Conservation (phyloP, 139 green algal genomes). For the Edaphochlamys debaryana region DNA sequence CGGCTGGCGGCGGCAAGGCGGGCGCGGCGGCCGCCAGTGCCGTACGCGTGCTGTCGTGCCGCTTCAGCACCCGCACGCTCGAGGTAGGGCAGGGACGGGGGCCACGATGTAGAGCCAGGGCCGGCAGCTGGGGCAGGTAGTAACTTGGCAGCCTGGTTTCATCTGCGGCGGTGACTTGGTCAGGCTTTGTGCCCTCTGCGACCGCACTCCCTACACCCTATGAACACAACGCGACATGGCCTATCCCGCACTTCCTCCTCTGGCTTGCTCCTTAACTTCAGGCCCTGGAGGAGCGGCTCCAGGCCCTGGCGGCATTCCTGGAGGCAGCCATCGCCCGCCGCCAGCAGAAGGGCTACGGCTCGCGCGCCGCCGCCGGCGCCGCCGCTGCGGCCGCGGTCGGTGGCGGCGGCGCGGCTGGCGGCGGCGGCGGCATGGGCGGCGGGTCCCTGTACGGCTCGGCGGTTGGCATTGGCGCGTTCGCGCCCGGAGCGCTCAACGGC, state of each 20-base stretch:
- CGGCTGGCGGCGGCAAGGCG: constrained; percentile 8
- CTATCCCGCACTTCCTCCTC: too few relatives aligned
- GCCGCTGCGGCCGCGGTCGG: neutral
- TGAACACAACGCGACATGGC: too few relatives aligned
- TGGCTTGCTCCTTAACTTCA: constrained; percentile 8
- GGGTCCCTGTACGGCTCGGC: constrained; percentile 1
- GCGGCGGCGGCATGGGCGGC: constrained; percentile 25
- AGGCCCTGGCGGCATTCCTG: constrained; percentile 71
- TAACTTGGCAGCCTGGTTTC: too few relatives aligned
- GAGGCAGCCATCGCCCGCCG: constrained; percentile 43
- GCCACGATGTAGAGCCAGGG: too few relatives aligned
- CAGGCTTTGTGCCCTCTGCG: too few relatives aligned
- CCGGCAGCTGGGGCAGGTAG: too few relatives aligned
- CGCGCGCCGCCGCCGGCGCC: neutral
- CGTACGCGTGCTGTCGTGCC: constrained; percentile 31
- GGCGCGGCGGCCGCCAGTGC: neutral
- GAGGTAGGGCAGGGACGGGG: too few relatives aligned
- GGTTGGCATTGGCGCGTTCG: neutral
- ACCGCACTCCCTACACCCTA: too few relatives aligned
- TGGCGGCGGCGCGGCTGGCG: neutral
- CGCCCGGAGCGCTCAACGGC: neutral
- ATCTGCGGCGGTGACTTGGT: neutral
- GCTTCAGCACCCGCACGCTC: constrained; percentile 45
- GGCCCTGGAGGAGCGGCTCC: constrained; percentile 67
- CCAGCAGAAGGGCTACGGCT: constrained; percentile 47